phyloP scores from a whole-genome alignment of 164 flowering plant genomes.

The Santalum album region DNA sequence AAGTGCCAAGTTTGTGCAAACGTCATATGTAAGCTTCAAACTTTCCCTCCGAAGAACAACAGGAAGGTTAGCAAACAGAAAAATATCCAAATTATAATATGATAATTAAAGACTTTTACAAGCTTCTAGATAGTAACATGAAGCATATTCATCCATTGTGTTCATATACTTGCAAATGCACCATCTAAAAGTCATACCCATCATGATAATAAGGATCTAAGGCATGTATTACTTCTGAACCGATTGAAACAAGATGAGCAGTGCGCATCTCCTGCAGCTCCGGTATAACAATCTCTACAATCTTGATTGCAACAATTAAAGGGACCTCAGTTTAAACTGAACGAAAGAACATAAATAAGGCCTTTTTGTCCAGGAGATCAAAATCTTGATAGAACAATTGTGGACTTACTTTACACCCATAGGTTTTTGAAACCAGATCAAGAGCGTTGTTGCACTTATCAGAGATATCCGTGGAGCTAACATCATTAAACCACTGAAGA shows the following conservation, averaged over 20 bases:
- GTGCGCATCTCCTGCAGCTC: constrained; percentile 1
- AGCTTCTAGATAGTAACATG: not conserved
- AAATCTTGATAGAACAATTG: not conserved
- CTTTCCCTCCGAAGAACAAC: not conserved
- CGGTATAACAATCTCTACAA: not conserved
- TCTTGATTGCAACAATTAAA: not conserved
- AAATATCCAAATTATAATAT: too few relatives aligned
- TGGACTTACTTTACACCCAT: constrained; percentile 3
- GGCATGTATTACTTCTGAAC: not conserved
- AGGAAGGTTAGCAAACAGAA: not conserved
- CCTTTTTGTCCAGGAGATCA: too few relatives aligned
- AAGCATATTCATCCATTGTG: not conserved
- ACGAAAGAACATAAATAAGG: not conserved
- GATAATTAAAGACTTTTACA: not conserved
- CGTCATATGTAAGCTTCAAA: not conserved
- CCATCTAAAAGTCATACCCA: not conserved
- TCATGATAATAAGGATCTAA: not conserved
- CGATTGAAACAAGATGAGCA: constrained; percentile 4
- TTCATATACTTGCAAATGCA: not conserved
- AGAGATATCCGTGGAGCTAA: not conserved
- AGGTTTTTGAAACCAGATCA: not conserved
- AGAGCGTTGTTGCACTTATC: not conserved
- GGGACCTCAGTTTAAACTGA: not conserved
- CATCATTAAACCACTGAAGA: constrained; percentile 6
- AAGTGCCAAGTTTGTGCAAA: constrained; percentile 5